Percentiles rank a stretch among this genome's conserved stretches.
Evolutionary conservation across 208 protist species (phyloP).

Genomic region (Balamuthia mandrillaris): DNA sequence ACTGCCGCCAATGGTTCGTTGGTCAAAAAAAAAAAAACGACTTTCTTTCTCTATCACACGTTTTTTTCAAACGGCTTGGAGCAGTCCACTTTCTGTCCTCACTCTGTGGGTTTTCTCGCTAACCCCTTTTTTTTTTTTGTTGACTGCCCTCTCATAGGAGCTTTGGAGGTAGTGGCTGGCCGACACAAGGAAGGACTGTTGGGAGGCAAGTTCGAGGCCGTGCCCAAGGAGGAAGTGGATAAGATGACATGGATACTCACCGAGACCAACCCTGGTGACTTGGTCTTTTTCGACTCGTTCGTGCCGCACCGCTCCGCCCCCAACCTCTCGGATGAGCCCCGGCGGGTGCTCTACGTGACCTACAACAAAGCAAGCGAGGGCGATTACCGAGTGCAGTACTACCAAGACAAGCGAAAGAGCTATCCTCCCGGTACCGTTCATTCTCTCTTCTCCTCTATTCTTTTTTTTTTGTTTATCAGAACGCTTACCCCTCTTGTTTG

Average conservation of each 20-base stretch:
- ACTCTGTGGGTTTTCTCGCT: too few relatives aligned
- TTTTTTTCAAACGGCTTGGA: too few relatives aligned
- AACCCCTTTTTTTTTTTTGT: too few relatives aligned
- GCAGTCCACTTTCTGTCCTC: too few relatives aligned
- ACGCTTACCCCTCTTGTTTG: too few relatives aligned
- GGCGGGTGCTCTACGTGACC: slow-evolving; percentile 45
- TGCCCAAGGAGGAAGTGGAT: slow-evolving; percentile 3
- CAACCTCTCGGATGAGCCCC: slow-evolving; percentile 13
- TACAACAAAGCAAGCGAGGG: slow-evolving; percentile 9
- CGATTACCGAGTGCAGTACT: slow-evolving; percentile 38
- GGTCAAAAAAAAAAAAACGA: neutral
- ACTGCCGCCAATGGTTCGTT: slow-evolving; percentile 2
- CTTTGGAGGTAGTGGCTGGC: slow-evolving; percentile 42
- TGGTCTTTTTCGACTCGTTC: slow-evolving; percentile 52
- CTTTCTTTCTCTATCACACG: too few relatives aligned
- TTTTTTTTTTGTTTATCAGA: too few relatives aligned
- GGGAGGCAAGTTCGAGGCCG: slow-evolving; percentile 31
- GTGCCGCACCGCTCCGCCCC: slow-evolving; percentile 44
- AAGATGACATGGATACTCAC: neutral
- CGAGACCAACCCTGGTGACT: slow-evolving; percentile 41
- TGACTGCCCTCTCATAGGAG: neutral
- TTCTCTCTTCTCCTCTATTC: too few relatives aligned
- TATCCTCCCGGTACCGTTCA: too few relatives aligned
- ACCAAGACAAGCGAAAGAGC: slow-evolving; percentile 46
- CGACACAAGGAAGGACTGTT: slow-evolving; percentile 40